Base-by-base conservation (phyloP, 2,329 filamentous ascomycete genomes). In the Clonostachys rhizophaga region DNA sequence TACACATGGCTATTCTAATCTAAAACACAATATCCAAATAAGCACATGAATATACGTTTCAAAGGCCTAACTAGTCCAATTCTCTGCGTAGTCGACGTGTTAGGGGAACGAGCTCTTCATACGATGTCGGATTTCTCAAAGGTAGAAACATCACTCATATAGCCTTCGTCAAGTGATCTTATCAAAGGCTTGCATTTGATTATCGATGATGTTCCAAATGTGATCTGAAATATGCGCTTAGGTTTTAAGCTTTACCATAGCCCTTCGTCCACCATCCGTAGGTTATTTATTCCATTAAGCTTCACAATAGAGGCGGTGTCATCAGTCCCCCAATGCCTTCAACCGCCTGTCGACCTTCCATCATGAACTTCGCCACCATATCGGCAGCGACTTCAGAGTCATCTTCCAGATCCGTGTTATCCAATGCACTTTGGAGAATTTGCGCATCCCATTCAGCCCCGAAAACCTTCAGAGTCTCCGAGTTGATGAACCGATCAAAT, bases 401-500 rank as follows among this genome's bases (percentile, higher is more conserved):
- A 42, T 58, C 56, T 9, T 57, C 55, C 6, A 43, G 40, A n/a
- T 57, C 52, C 3, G 55, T 54, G 10, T 42, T 8, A 4, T 51
- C 10, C 40, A 55, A 43, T 2, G 39, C 46, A 12, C 36, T 37
- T 20, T 50, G 47, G 8, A 49, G 47, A 2, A 40, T 36, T 2
- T 34, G 33, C 10, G 51, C 33, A 4, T 54, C 49, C 55, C 55
- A 57, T 12, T 46, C 40, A 2, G 49, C 48, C 3, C 65, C 64
- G 47, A 68, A 68, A 2, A 61, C 55, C 45, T 63, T 63, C 16
- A 70, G 47, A 1, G 58, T 64, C 55, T 71, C 65, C 1, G 57
- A 53, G 45, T 67, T 71, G 11, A 71, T 55, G 46, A 68, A 70
- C 0, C 55, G 47, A 49, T 72, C 65, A 52, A 72, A 74, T 46